These are phyloP conservation scores for Raphidocelis subcapitata DNA, from an alignment of 139 green algal genomes.

Conservation along the genomic window DNA sequence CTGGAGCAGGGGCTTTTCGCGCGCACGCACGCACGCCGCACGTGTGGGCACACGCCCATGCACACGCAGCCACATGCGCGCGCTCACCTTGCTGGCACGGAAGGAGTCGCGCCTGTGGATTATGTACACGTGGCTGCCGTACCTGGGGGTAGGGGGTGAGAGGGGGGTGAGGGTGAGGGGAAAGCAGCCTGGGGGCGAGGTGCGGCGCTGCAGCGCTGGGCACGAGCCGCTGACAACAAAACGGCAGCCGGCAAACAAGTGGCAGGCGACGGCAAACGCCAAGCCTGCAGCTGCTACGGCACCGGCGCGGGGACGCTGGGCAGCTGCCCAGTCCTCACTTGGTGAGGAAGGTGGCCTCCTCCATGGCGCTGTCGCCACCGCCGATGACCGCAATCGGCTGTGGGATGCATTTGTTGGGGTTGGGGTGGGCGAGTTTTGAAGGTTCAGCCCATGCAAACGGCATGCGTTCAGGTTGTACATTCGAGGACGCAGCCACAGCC, in stretches of 20 bases:
- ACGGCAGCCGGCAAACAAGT: background rate
- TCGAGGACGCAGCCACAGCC: too few species aligned
- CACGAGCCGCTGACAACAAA: background rate
- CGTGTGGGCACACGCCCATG: too few species aligned
- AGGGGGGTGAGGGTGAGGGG: background rate
- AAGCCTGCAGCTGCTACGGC: too few species aligned
- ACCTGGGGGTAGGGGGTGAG: constrained; percentile 1
- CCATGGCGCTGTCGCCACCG: constrained; percentile 79
- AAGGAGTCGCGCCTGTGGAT: constrained; percentile 84
- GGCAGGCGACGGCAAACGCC: too few species aligned
- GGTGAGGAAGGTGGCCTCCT: constrained; percentile 81
- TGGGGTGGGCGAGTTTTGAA: background rate
- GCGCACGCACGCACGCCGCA: too few species aligned
- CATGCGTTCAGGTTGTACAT: too few species aligned
- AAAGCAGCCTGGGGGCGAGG: background rate
- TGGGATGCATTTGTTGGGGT: background rate
- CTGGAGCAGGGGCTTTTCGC: too few species aligned
- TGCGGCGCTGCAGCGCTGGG: background rate
- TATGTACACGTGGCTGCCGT: constrained; percentile 79
- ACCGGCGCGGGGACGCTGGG: too few species aligned
- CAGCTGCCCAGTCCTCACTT: too few species aligned
- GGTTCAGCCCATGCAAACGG: background rate
- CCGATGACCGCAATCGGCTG: constrained; percentile 77
- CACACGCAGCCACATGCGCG: background rate
- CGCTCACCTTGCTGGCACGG: constrained; percentile 69